Conservation (phyloP, 768 basidiomycete genomes). For the Saitozyma sp. region DNA sequence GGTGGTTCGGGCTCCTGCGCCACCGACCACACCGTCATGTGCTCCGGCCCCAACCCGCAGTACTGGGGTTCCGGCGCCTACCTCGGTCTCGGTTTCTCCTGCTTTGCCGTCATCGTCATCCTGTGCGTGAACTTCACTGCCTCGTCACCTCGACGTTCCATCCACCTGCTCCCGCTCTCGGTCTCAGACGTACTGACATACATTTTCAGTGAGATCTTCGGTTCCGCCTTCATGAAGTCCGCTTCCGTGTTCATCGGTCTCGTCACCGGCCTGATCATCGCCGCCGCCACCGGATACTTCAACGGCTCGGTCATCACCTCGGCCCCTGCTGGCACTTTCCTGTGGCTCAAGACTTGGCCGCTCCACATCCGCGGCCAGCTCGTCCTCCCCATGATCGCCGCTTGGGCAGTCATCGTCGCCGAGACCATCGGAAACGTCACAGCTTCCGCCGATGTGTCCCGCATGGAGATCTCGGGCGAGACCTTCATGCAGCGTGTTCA, state of each 20-base stretch:
- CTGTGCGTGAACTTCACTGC: slow-evolving; percentile 1
- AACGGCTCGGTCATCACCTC: slow-evolving; percentile 16
- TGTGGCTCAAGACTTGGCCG: slow-evolving; percentile 22
- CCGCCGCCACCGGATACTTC: slow-evolving; percentile 30
- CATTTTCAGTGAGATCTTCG: slow-evolving; percentile 21
- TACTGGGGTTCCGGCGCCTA: slow-evolving; percentile 25
- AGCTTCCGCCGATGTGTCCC: slow-evolving; percentile 24
- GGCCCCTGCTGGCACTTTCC: slow-evolving; percentile 23
- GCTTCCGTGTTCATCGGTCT: slow-evolving; percentile 31
- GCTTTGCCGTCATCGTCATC: slow-evolving; percentile 25
- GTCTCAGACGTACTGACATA: not conserved
- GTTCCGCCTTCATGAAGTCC: slow-evolving; percentile 30
- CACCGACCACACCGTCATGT: slow-evolving; percentile 23
- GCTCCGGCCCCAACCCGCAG: slow-evolving; percentile 8
- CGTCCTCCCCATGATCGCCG: slow-evolving; percentile 29
- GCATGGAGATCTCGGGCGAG: slow-evolving; percentile 18
- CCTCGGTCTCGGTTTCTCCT: slow-evolving; percentile 30
- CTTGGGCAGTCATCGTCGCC: slow-evolving; percentile 28
- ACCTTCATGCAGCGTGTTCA: slow-evolving; percentile 23
- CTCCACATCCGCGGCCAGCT: slow-evolving; percentile 22
- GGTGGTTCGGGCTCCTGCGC: slow-evolving; percentile 25
- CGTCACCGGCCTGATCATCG: slow-evolving; percentile 29
- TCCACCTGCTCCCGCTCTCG: too few species aligned
- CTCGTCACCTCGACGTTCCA: not conserved
- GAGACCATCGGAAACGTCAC: slow-evolving; percentile 32